Evolutionary conservation across 331 rosid genomes (phyloP).

Genomic region (Pyrus hybrid): DNA sequence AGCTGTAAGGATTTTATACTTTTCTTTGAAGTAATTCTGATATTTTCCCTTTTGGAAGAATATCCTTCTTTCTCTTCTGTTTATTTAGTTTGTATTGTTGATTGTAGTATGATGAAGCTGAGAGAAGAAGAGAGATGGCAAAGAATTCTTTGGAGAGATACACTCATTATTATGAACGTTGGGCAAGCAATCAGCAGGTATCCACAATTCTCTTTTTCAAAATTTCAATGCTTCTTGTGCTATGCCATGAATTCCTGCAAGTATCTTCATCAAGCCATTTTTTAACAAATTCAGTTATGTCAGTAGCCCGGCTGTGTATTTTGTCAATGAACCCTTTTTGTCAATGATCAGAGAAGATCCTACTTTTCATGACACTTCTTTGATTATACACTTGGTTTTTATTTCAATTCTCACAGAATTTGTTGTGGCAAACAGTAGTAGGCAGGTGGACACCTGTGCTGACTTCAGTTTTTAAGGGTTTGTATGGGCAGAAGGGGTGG

Average conservation of each 20-base stretch:
- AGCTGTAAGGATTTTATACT: slow-evolving; percentile 38
- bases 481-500: neutral
- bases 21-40: neutral
- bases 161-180: slow-evolving; percentile 41
- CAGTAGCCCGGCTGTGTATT: neutral
- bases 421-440: neutral
- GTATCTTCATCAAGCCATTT: neutral
- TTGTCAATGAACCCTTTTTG: neutral
- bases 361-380: neutral
- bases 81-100: neutral
- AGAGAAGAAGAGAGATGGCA: slow-evolving; percentile 25
- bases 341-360: neutral
- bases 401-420: neutral
- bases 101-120: slow-evolving; percentile 37
- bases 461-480: neutral
- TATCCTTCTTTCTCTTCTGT: neutral
- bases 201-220: neutral
- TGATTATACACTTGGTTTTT: neutral
- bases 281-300: neutral
- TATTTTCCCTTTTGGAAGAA: neutral
- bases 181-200: slow-evolving; percentile 48
- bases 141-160: slow-evolving; percentile 31
- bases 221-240: neutral
- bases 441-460: neutral
- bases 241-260: neutral